Percentiles rank a stretch among this genome's conserved stretches.
Evolutionary conservation across 2,329 filamentous ascomycete species (phyloP).

Genomic region (Claviceps maximensis): DNA sequence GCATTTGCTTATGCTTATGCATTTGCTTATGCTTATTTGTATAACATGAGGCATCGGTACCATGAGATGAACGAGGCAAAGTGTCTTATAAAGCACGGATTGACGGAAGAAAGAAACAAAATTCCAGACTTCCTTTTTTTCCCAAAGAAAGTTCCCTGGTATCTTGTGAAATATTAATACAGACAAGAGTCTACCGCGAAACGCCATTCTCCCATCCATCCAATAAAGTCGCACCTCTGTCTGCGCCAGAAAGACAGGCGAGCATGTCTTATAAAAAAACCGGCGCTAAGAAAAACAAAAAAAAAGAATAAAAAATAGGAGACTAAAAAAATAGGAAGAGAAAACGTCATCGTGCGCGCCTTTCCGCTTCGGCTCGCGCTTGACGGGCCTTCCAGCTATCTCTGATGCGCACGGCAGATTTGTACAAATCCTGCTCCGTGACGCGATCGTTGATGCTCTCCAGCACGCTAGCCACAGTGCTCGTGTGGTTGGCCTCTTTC

Average conservation of each 20-base stretch:
- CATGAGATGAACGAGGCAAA: not conserved
- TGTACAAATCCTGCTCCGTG: conserved; percentile 66
- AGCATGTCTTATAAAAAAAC: not conserved
- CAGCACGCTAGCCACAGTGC: conserved; percentile 71
- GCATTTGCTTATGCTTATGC: too few species aligned
- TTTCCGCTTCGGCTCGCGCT: conserved; percentile 18
- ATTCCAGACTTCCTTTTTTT: too few species aligned
- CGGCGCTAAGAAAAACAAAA: not conserved
- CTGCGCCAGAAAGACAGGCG: conserved; percentile 1
- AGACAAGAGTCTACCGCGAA: not conserved
- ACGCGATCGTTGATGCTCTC: conserved; percentile 83
- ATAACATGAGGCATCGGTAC: too few species aligned
- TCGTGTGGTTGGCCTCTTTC: conserved; percentile 75
- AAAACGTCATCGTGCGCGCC: conserved; percentile 7
- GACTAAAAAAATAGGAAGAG: not conserved
- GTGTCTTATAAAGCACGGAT: too few species aligned
- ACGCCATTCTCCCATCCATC: not conserved
- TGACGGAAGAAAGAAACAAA: too few species aligned
- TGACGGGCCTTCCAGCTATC: conserved; percentile 63
- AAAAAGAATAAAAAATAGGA: not conserved
- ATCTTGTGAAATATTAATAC: too few species aligned
- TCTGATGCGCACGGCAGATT: conserved; percentile 56
- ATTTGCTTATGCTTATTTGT: too few species aligned
- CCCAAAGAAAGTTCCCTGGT: too few species aligned
- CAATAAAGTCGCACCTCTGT: not conserved